Percentiles rank a stretch among this genome's conserved stretches.
phyloP scores from a whole-genome alignment of 108 stramenopile genomes.

The Skeletonema menzelii region DNA sequence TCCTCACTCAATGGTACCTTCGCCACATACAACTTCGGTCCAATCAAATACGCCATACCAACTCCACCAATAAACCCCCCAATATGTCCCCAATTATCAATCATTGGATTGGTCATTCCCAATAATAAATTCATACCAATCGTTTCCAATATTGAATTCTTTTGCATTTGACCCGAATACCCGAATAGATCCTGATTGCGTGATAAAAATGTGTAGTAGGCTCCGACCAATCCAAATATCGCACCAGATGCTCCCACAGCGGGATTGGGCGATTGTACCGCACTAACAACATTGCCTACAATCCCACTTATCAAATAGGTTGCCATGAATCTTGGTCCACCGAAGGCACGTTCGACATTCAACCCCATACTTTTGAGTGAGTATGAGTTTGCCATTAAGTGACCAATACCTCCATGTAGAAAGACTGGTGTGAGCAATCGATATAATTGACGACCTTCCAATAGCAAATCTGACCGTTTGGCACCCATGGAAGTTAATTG shows the following conservation, averaged over 20 bases:
- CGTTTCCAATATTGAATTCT: slow-evolving; percentile 33
- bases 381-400: slow-evolving; percentile 73
- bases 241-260: slow-evolving; percentile 82
- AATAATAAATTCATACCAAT: slow-evolving; percentile 47
- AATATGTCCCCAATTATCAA: slow-evolving; percentile 87
- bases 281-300: slow-evolving; percentile 70
- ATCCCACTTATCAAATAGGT: slow-evolving; percentile 73
- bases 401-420: slow-evolving; percentile 69
- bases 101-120: slow-evolving; percentile 47
- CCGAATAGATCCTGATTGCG: slow-evolving; percentile 69
- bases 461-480: slow-evolving; percentile 67
- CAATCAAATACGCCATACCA: slow-evolving; percentile 76
- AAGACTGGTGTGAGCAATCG: slow-evolving; percentile 78
- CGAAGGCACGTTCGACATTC: slow-evolving; percentile 66
- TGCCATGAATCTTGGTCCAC: slow-evolving; percentile 53
- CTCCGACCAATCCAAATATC: slow-evolving; percentile 82
- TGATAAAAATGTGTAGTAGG: slow-evolving; percentile 70
- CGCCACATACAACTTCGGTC: slow-evolving; percentile 67
- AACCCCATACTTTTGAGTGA: slow-evolving; percentile 64
- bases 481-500: slow-evolving; percentile 62
- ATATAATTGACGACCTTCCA: slow-evolving; percentile 70
- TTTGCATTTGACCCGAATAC: slow-evolving; percentile 28
- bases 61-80: slow-evolving; percentile 71
- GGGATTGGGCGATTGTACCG: slow-evolving; percentile 69
- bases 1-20: slow-evolving; percentile 65